phyloP scores from a whole-genome alignment of 345 rosid genomes.

The Melastoma malabathricum region DNA sequence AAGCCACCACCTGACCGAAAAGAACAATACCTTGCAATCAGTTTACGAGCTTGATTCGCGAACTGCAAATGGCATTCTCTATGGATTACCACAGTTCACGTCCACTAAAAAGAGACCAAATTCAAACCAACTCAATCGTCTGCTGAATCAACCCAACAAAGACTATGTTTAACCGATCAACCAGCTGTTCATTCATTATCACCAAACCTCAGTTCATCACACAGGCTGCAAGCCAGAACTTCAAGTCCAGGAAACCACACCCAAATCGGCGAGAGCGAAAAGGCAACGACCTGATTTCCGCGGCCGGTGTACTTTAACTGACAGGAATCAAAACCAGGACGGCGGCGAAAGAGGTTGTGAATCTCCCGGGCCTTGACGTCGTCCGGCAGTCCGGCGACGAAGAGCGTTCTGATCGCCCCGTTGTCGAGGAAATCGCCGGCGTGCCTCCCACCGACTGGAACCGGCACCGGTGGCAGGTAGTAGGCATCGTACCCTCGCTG shows the following conservation, averaged over 20 bases:
- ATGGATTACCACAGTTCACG: no score
- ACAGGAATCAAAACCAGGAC: conserved; percentile 59
- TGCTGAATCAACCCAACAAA: no score
- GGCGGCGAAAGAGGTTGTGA: conserved; percentile 77
- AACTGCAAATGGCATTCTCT: background rate
- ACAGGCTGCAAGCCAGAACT: no score
- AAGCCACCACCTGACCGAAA: conserved; percentile 68
- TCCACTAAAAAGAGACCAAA: no score
- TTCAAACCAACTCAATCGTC: no score
- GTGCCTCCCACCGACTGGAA: conserved; percentile 16
- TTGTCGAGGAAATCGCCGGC: conserved; percentile 1
- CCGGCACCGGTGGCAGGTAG: conserved; percentile 22
- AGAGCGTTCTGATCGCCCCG: conserved; percentile 48
- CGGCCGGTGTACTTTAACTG: conserved; percentile 95
- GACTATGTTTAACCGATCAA: no score
- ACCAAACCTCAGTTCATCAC: no score
- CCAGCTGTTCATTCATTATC: no score
- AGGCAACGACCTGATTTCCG: conserved; percentile 53
- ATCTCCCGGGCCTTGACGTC: conserved; percentile 85
- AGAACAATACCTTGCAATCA: background rate
- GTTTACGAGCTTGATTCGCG: background rate
- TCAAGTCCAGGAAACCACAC: no score
- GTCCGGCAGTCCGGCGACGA: conserved; percentile 79
- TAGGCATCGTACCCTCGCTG: conserved; percentile 52
- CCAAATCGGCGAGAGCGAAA: background rate